These are phyloP conservation scores for Didymella glomerata DNA, from an alignment of 2,329 filamentous ascomycete genomes.

Conservation along the genomic window DNA sequence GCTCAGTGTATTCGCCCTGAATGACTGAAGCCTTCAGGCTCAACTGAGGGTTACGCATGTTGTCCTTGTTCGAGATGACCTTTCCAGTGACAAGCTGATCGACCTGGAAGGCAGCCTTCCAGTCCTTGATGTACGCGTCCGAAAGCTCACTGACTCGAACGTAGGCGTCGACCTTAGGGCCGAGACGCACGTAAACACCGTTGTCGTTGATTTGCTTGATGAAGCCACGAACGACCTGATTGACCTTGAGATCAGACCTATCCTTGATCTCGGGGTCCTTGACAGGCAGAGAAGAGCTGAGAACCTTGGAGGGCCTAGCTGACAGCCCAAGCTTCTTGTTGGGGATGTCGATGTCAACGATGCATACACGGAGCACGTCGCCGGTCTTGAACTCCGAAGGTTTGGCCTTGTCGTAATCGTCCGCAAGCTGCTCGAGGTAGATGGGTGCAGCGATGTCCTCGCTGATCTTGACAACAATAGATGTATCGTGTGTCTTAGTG, in stretches of 20 bases:
- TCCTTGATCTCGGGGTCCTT: conserved; percentile 81
- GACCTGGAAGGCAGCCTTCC: conserved; percentile 87
- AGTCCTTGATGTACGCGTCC: conserved; percentile 91
- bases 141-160: conserved; percentile 89
- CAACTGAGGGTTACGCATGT: conserved; percentile 78
- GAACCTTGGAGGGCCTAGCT: conserved; percentile 82
- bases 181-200: conserved; percentile 85
- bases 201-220: conserved; percentile 89
- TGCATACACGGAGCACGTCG: conserved; percentile 85
- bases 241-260: conserved; percentile 74
- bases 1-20: conserved; percentile 78
- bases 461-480: conserved; percentile 85
- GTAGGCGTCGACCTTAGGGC: conserved; percentile 80
- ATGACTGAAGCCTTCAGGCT: conserved; percentile 86
- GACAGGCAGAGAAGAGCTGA: conserved; percentile 83
- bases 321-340: conserved; percentile 89
- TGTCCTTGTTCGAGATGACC: conserved; percentile 74
- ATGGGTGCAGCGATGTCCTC: conserved; percentile 81
- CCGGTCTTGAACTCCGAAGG: conserved; percentile 80
- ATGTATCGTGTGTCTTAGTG: conserved; percentile 84
- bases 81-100: conserved; percentile 92
- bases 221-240: conserved; percentile 87
- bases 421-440: conserved; percentile 81
- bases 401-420: conserved; percentile 84
- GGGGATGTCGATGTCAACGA: conserved; percentile 78